A percentile compares a stretch with the other conserved stretches of the same genome.
Conservation (phyloP, 139 green algal species). For the Chlorella vulgaris region DNA sequence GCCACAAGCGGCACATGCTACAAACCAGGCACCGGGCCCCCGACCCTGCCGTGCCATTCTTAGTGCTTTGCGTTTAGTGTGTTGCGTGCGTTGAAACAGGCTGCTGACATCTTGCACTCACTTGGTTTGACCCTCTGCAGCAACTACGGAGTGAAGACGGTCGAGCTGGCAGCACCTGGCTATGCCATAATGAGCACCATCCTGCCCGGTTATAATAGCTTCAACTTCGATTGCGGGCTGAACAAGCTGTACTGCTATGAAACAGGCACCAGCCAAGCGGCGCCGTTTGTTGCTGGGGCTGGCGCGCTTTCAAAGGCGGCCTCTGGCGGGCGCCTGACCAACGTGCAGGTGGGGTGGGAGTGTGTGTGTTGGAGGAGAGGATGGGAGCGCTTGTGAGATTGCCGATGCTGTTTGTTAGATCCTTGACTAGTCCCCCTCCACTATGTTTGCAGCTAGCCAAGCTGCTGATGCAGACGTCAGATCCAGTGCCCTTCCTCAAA, state of each 20-base stretch:
- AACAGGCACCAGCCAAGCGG: constrained; percentile 23
- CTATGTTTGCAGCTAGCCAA: not conserved
- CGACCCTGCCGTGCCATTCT: too few species aligned
- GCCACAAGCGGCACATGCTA: too few species aligned
- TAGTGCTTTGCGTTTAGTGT: too few species aligned
- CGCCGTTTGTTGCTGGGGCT: constrained; percentile 24
- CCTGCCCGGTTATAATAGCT: not conserved
- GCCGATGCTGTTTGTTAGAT: not conserved
- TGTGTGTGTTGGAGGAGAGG: not conserved
- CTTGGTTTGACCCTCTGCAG: too few species aligned
- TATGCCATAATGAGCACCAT: not conserved
- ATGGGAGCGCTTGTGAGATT: not conserved
- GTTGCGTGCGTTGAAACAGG: too few species aligned
- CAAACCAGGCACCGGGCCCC: too few species aligned
- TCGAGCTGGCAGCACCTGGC: not conserved
- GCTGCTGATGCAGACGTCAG: not conserved
- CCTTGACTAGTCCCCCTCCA: too few species aligned
- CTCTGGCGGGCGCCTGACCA: not conserved
- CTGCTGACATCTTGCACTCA: too few species aligned
- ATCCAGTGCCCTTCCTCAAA: not conserved
- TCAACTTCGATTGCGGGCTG: not conserved
- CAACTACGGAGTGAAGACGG: not conserved
- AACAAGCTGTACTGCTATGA: not conserved
- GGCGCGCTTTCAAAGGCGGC: not conserved
- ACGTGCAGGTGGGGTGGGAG: not conserved